Conservation (phyloP, 2,329 filamentous ascomycete genomes). For the Cladosporium sp. region DNA sequence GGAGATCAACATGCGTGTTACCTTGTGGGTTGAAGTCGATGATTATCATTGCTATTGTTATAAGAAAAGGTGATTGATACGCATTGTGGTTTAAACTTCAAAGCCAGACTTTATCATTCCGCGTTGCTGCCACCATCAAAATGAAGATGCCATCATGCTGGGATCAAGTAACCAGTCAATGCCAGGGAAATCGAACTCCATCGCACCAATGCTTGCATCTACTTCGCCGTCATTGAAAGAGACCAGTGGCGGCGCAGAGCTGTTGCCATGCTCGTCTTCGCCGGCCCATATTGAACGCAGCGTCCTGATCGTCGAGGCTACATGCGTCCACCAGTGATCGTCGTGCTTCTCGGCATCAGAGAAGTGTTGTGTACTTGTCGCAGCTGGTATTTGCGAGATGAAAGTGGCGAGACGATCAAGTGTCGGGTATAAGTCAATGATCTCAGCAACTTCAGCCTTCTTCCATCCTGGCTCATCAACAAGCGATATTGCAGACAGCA, state of each 20-base stretch:
- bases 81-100: too few species aligned
- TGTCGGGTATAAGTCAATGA: neutral
- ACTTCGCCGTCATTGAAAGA: neutral
- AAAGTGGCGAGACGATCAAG: neutral
- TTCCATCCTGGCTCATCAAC: constrained; percentile 7
- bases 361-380: neutral
- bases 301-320: neutral
- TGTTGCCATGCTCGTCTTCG: neutral
- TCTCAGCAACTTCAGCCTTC: neutral
- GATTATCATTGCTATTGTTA: too few species aligned
- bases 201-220: neutral
- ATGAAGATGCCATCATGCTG: neutral
- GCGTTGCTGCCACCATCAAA: neutral
- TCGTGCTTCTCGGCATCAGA: neutral
- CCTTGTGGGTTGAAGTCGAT: too few species aligned
- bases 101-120: too few species aligned
- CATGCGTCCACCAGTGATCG: constrained; percentile 3
- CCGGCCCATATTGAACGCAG: neutral
- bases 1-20: too few species aligned
- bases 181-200: constrained; percentile 4
- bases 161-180: constrained; percentile 8
- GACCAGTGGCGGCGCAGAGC: neutral
- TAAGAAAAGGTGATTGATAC: too few species aligned
- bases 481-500: neutral
- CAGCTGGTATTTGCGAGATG: neutral